Conservation (phyloP, 2,329 filamentous ascomycete species). For the Cryphonectria carpinicola region DNA sequence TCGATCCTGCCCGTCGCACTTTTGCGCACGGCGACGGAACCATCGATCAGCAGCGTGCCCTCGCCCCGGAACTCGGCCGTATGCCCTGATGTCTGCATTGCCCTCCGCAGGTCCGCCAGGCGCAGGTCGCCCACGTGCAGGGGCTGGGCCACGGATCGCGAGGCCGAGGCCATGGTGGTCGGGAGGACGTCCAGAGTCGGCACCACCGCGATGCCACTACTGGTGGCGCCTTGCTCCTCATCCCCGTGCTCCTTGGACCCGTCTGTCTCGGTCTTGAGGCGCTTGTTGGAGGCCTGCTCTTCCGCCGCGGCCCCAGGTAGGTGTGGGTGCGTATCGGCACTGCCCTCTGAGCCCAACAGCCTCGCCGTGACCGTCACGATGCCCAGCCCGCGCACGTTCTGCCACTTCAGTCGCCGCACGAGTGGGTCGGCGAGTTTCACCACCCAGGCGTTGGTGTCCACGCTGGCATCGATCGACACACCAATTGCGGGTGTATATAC, state of each 20-base stretch:
- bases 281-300: constrained; percentile 52
- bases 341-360: constrained; percentile 47
- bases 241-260: constrained; percentile 30
- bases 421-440: constrained; percentile 86
- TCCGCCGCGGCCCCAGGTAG: constrained; percentile 45
- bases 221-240: constrained; percentile 29
- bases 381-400: constrained; percentile 85
- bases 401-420: constrained; percentile 89
- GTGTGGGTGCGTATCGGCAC: constrained; percentile 43
- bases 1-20: constrained; percentile 85
- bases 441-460: constrained; percentile 97
- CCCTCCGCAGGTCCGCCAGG: constrained; percentile 81
- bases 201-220: constrained; percentile 38
- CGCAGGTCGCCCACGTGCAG: constrained; percentile 93
- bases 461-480: constrained; percentile 79
- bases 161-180: constrained; percentile 67
- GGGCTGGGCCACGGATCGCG: constrained; percentile 78
- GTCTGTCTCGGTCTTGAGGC: constrained; percentile 49
- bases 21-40: constrained; percentile 86
- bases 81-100: constrained; percentile 82
- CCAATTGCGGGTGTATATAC: constrained; percentile 85
- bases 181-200: constrained; percentile 61
- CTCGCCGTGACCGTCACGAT: constrained; percentile 91
- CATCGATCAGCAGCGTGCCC: constrained; percentile 87
- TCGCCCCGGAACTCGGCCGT: constrained; percentile 92